A percentile compares a stretch with the other conserved stretches of the same genome.
Evolutionary conservation across 257 asterid genomes (phyloP).

Genomic region (Misopates orontium): DNA sequence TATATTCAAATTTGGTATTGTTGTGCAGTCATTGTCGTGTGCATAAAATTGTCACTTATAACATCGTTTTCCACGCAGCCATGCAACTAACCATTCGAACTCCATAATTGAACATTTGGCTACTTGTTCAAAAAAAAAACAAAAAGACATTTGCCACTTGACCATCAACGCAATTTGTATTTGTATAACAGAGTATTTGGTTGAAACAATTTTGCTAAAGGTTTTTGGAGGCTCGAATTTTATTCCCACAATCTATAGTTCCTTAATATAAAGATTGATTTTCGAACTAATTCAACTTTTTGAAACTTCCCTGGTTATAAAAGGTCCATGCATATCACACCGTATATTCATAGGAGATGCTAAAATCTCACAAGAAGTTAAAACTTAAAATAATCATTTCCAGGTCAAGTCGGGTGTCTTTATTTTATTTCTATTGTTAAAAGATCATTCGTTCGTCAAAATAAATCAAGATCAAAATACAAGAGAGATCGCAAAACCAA

Average conservation of each 20-base stretch:
- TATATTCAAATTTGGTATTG: neutral
- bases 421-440: too few species aligned
- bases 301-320: too few species aligned
- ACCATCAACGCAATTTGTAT: neutral
- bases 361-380: too few species aligned
- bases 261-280: neutral
- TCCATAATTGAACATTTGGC: constrained; percentile 21
- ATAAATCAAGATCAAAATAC: too few species aligned
- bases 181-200: neutral
- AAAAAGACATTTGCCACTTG: neutral
- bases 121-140: too few species aligned
- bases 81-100: constrained; percentile 28
- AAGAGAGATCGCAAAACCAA: too few species aligned
- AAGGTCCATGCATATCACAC: too few species aligned
- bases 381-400: too few species aligned
- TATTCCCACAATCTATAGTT: neutral
- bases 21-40: constrained; percentile 23
- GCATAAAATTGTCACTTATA: neutral
- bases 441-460: too few species aligned
- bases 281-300: too few species aligned
- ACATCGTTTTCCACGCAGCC: constrained; percentile 23
- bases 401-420: too few species aligned
- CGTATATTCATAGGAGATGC: too few species aligned
- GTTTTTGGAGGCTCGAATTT: neutral
- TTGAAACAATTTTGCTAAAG: neutral